Evolutionary conservation across 441 rosid species (phyloP), one percentile per base, ranked within the genome.

Genomic region (Populus hybrid): DNA sequence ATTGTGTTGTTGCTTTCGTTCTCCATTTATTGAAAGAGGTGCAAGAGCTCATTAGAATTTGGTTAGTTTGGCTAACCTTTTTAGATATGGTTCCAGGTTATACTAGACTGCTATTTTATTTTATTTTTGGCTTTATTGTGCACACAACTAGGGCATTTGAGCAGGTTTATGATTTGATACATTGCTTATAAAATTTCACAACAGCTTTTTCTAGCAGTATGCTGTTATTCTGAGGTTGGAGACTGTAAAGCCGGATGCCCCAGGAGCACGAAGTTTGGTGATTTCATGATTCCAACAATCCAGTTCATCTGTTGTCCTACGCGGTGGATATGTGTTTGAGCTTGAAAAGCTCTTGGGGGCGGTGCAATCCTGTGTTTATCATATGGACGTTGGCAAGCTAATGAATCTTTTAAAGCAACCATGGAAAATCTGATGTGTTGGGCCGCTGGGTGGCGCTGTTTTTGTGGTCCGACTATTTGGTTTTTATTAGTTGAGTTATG

Each of bases 361-460:
- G 1, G 46, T 38, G 46, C 46, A 2, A 38, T 38, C 46, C 46
- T 38, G 46, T 38, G 9, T 38, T 38, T 38, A 38, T 38, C 46
- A 38, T 9, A 9, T 38, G 46, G 46, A 38, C 0, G 46, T 38
- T 28, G 28, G 70, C 10, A 42, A 0, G 6, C 12, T 65, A 9
- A 78, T 32, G 70, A 46, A 50, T 70, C 64, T 57, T 26, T 35
- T n/a, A 72, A 16, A 66, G 42, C 59, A 68, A n/a, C 72, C 71
- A 38, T 66, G 74, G 70, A 66, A 12, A 24, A 18, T 38, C 46
- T 9, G 78, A 73, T 38, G 46, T 38, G 46, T 9, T 23, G 69
- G 75, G 26, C 28, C 8, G 46, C 46, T 38, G 4, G 46, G 42
- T 3, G 46, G 42, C 12, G 46, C 32, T 71, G 12, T 28, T 28